These are phyloP conservation scores for Vitis rotundifolia DNA, from an alignment of 164 flowering plant species.

Conservation along the genomic window DNA sequence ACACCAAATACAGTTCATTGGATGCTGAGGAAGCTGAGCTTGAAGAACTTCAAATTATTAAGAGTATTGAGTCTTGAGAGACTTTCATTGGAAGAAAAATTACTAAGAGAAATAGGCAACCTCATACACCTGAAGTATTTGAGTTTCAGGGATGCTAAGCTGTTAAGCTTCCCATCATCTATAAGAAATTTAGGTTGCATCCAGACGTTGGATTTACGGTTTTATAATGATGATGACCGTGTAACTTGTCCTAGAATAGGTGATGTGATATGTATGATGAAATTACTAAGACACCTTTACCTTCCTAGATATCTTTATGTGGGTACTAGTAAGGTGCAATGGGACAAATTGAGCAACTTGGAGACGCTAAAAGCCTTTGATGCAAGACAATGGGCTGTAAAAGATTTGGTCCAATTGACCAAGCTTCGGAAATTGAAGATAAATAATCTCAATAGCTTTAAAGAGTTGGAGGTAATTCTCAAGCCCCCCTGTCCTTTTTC, in stretches of 20 bases:
- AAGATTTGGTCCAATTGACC: conserved; percentile 5
- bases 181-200: conserved; percentile 18
- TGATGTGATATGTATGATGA: conserved; percentile 18
- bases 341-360: conserved; percentile 20
- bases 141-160: not conserved
- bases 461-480: conserved; percentile 1
- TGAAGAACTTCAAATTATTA: conserved; percentile 9
- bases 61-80: conserved; percentile 13
- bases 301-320: not conserved
- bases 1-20: no score
- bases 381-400: not conserved
- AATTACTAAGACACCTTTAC: conserved; percentile 14
- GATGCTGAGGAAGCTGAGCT: not conserved
- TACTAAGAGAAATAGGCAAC: conserved; percentile 10
- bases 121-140: conserved; percentile 30
- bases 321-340: not conserved
- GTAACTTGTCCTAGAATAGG: not conserved
- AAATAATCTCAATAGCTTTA: not conserved
- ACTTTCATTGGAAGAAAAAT: not conserved
- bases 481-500: not conserved
- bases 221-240: no score
- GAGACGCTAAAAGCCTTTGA: conserved; percentile 13
- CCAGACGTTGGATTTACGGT: conserved; percentile 9
- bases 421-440: conserved; percentile 10
- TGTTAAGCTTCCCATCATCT: conserved; percentile 11